Conservation (phyloP, 306 rosid species). For the Geum urbanum region DNA sequence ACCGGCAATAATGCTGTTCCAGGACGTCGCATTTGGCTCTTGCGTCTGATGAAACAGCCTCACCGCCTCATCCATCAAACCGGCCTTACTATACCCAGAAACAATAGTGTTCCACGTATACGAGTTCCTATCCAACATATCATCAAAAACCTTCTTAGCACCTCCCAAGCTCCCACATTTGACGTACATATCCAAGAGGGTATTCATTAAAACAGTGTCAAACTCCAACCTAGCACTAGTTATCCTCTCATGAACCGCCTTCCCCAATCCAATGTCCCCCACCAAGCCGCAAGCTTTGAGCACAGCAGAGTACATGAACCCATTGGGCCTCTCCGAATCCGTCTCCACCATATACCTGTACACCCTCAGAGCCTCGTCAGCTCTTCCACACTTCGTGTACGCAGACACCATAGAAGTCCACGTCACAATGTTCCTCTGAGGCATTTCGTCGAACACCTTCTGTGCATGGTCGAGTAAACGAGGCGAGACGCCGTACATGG, state of each 20-base stretch:
- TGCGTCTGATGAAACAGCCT: conserved; percentile 53
- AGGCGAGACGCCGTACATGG: conserved; percentile 39
- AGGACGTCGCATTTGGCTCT: conserved; percentile 55
- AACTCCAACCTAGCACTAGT: conserved; percentile 35
- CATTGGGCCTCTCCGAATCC: conserved; percentile 51
- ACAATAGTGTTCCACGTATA: conserved; percentile 65
- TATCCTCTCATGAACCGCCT: conserved; percentile 42
- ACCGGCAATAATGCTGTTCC: conserved; percentile 83
- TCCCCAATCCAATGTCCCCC: conserved; percentile 55
- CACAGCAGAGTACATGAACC: conserved; percentile 71
- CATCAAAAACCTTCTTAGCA: conserved; percentile 54
- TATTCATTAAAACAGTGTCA: conserved; percentile 78
- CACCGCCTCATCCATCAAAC: conserved; percentile 59
- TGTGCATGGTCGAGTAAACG: conserved; percentile 38
- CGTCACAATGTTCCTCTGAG: conserved; percentile 46
- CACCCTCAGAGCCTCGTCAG: conserved; percentile 45
- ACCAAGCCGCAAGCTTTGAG: conserved; percentile 65
- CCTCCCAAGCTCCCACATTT: conserved; percentile 69
- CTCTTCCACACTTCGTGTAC: conserved; percentile 48
- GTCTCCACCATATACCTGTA: conserved; percentile 45
- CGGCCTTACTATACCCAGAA: conserved; percentile 51
- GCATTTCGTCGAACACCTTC: conserved; percentile 69
- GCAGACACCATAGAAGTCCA: conserved; percentile 89
- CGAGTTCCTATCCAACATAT: conserved; percentile 39
- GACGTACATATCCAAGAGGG: conserved; percentile 80